Evolutionary conservation across 2,329 filamentous ascomycete genomes (phyloP), one percentile per base, ranked within the genome.

Genomic region (Onygenales sp.): DNA sequence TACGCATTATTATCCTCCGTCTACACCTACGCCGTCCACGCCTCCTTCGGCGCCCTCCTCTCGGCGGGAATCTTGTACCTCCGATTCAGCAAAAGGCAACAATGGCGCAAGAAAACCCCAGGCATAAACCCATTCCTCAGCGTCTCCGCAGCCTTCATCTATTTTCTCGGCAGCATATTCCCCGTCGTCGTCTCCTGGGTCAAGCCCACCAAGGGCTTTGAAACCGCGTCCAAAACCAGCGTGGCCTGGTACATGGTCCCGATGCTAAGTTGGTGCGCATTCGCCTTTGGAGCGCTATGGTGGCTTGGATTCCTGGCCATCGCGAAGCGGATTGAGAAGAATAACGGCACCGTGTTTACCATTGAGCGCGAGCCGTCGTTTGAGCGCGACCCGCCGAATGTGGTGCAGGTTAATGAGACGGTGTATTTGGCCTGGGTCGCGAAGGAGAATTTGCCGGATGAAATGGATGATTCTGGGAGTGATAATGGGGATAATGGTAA

Each of bases 21-120:
- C 8, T 73, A 74, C 56, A 61, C 65, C 42, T 75, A 75, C 57
- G 65, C 66, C n/a, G 62, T 73, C n/a, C 63, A 69, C 42, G 59
- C 65, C 1, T 57, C 67, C 36, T 60, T 69, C 39, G 66, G 66
- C 13, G 56, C 63, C 34, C 59, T 69, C 33, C 59, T 72, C 6
- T 61, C 61, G 9, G 55, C 57, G 11, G 69, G 69, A 2, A 60
- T 73, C 3, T 45, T 70, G 14, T 62, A 70, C 43, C 62, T 68
- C 42, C 50, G 50, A 2, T 34, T 44, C 11, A 44, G 21, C 17
- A 17, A 42, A 11, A 46, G 32, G 13, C n/a, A 46, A 8, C 11
- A 36, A 34, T 52, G 50, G 50, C 40, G n/a, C 32, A 46, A 52
- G 11, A 52, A 52, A 39, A 14, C 42, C 6, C 32, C 21, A 21